Evolutionary conservation across 106 monocot species (phyloP).

Genomic region (Dendrobium officinale): DNA sequence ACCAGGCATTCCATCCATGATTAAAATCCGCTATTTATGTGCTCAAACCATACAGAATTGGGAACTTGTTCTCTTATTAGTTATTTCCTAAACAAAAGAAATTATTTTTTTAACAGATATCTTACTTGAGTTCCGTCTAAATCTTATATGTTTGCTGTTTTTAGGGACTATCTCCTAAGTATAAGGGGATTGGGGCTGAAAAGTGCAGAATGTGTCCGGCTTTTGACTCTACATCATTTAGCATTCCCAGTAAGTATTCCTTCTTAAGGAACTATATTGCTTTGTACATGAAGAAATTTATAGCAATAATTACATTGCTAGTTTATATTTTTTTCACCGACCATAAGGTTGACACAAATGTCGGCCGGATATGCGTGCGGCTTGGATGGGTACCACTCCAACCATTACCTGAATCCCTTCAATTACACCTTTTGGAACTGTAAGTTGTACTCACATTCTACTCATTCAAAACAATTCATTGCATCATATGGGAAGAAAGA

Average conservation of each 20-base stretch:
- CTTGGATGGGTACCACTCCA: constrained; percentile 99
- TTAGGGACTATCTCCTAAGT: constrained; percentile 86
- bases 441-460: constrained; percentile 20
- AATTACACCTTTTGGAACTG: constrained; percentile 92
- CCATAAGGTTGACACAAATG: constrained; percentile 90
- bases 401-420: constrained; percentile 92
- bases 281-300: neutral
- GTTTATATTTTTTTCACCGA: neutral
- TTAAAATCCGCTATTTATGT: neutral
- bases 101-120: neutral
- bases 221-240: constrained; percentile 90
- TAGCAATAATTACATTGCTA: neutral
- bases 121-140: neutral
- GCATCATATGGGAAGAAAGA: neutral
- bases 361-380: constrained; percentile 93
- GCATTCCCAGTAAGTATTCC: constrained; percentile 80
- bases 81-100: neutral
- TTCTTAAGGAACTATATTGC: neutral
- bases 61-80: neutral
- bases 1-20: neutral
- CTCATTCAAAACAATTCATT: constrained; percentile 1
- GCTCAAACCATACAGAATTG: neutral
- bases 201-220: constrained; percentile 95
- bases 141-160: neutral
- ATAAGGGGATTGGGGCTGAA: constrained; percentile 90